A percentile compares a stretch with the other conserved stretches of the same genome.
phyloP scores from a whole-genome alignment of 1,284 basidiomycete species.

The Fomes fomentarius region DNA sequence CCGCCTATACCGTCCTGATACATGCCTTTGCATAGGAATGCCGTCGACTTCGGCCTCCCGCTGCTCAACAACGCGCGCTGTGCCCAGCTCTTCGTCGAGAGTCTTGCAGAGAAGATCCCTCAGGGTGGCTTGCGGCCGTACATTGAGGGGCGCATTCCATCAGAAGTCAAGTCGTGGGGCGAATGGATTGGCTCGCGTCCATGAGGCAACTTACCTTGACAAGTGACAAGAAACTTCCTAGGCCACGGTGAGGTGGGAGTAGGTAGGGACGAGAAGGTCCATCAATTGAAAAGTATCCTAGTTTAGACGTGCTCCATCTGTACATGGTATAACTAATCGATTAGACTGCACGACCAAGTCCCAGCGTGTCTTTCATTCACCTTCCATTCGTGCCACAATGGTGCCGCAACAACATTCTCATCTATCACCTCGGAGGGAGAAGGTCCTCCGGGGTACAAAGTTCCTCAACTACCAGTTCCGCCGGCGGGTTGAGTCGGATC shows the following conservation, averaged over 20 bases:
- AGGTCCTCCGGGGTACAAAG: constrained; percentile 56
- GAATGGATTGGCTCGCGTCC: constrained; percentile 81
- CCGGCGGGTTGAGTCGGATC: constrained; percentile 29
- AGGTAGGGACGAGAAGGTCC: not conserved
- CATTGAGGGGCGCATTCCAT: constrained; percentile 88
- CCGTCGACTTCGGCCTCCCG: constrained; percentile 90
- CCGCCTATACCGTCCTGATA: not conserved
- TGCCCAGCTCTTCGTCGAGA: constrained; percentile 91
- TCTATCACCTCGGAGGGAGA: too few relatives aligned
- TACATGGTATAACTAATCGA: constrained; percentile 17
- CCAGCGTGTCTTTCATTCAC: not conserved
- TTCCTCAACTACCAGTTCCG: constrained; percentile 46
- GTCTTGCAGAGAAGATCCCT: constrained; percentile 87
- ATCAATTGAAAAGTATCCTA: constrained; percentile 20
- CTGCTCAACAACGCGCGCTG: constrained; percentile 91
- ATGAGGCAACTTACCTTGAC: constrained; percentile 33
- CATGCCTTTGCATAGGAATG: constrained; percentile 59
- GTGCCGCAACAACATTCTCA: too few relatives aligned
- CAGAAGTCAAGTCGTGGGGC: constrained; percentile 90
- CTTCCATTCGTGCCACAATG: too few relatives aligned
- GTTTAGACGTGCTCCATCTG: constrained; percentile 21
- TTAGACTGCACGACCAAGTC: constrained; percentile 2
- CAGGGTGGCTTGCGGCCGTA: constrained; percentile 84
- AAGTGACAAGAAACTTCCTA: not conserved
- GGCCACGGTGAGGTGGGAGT: not conserved